phyloP scores from a whole-genome alignment of 2,329 filamentous ascomycete species.

The Fusarium pseudocircinatum region DNA sequence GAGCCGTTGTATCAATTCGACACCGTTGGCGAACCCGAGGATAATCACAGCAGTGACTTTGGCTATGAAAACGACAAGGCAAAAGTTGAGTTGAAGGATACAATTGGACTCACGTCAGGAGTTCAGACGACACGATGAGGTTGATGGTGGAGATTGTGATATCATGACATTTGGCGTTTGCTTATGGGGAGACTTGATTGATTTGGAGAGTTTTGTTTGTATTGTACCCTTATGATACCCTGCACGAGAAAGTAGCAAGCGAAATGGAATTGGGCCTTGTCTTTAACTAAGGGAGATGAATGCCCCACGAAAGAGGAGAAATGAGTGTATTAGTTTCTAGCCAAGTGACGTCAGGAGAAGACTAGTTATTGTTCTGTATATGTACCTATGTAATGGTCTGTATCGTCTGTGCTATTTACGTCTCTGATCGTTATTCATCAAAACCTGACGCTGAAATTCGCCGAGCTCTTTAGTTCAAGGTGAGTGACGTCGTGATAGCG shows the following conservation, averaged over 20 bases:
- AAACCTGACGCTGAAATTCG: constrained; percentile 1
- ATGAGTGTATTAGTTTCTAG: not conserved
- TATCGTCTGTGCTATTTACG: constrained; percentile 1
- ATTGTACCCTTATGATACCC: constrained; percentile 41
- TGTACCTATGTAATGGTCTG: not conserved
- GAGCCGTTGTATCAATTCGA: constrained; percentile 57
- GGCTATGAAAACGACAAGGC: constrained; percentile 52
- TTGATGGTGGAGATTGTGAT: not conserved
- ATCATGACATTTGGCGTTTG: constrained; percentile 26
- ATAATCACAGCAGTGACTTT: constrained; percentile 43
- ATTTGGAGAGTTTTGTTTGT: constrained; percentile 19
- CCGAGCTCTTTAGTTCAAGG: not conserved
- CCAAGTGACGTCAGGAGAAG: constrained; percentile 23
- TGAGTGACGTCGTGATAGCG: constrained; percentile 20
- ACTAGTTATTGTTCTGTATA: not conserved
- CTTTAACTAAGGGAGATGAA: constrained; percentile 12
- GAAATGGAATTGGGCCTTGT: constrained; percentile 31
- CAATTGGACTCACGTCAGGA: constrained; percentile 44
- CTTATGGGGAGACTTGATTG: constrained; percentile 13
- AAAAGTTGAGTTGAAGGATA: constrained; percentile 52
- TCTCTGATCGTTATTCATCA: constrained; percentile 11
- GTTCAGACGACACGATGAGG: constrained; percentile 23
- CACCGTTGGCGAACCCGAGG: constrained; percentile 46
- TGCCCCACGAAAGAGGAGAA: constrained; percentile 1
- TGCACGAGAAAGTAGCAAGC: constrained; percentile 31